Base-by-base conservation (phyloP, 768 basidiomycete genomes). In the Erythrobasidium yunnanense region DNA sequence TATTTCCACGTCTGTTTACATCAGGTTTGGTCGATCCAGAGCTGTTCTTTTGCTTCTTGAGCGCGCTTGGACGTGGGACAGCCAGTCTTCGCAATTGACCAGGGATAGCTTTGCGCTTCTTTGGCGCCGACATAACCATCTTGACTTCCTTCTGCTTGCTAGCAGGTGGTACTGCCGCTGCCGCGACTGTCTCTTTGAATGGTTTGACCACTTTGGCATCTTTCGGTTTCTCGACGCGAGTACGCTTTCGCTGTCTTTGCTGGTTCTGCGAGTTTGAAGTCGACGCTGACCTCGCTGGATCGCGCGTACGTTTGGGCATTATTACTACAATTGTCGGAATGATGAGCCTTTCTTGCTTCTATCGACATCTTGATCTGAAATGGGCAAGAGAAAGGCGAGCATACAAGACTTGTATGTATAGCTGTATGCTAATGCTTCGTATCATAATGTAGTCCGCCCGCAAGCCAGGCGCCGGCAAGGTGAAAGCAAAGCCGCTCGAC, bases 1-100 rank as follows among this genome's bases (percentile, higher is more conserved):
- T 68, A 27, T 58, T 58, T n/a, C 67, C 67, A 27, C 46, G 47
- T 13, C 47, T 47, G 15, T 58, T 68, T 5, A 68, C 62, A 35
- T 58, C 67, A n/a, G 63, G 22, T 25, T 47, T 46, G 5, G 56
- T 62, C 7, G 63, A 65, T 18, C 67, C 67, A 27, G 57, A 50
- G n/a, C 33, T 35, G 15, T n/a, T n/a, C 30, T 34, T 51, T 8
- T 49, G 60, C 30, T 25, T 29, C 29, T 27, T 38, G 49, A 38
- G 15, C 27, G 49, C 35, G 38, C 33, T 22, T 25, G 60, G 53
- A n/a, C 46, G 42, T 42, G 63, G 49, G 5, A 65, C 35, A 45
- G 67, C 30, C 22, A 68, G 62, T 22, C 27, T 51, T 32, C 65
- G 62, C 25, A 68, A 23, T 15, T 32, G 49, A 25, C 67, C 67